Percentiles rank a stretch among this genome's conserved stretches.
phyloP scores from a whole-genome alignment of 2,329 filamentous ascomycete species.

The Drechslera avenae region DNA sequence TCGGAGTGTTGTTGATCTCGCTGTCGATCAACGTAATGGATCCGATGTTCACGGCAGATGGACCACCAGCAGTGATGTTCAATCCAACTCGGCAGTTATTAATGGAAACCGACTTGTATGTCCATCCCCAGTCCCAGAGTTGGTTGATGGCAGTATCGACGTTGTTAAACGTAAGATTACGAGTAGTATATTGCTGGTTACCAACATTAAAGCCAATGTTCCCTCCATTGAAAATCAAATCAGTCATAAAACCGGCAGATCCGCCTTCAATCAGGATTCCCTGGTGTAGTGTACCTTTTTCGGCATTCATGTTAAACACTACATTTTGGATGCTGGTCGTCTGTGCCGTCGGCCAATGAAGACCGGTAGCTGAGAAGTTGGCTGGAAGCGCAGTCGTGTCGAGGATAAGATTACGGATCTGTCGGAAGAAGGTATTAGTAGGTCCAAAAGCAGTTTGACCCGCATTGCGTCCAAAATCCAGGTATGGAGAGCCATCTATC shows the following conservation, averaged over 20 bases:
- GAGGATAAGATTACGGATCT: slow-evolving; percentile 68
- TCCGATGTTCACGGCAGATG: slow-evolving; percentile 54
- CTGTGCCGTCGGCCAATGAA: slow-evolving; percentile 55
- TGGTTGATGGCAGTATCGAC: slow-evolving; percentile 61
- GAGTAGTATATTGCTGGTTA: slow-evolving; percentile 62
- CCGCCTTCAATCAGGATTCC: slow-evolving; percentile 53
- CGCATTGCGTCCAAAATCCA: slow-evolving; percentile 34
- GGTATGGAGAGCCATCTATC: slow-evolving; percentile 63
- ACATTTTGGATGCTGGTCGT: slow-evolving; percentile 54
- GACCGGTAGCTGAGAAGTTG: slow-evolving; percentile 51
- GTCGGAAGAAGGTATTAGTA: slow-evolving; percentile 68
- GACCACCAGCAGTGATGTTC: slow-evolving; percentile 51
- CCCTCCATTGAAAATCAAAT: slow-evolving; percentile 54
- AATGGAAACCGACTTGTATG: slow-evolving; percentile 57
- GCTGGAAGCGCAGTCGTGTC: slow-evolving; percentile 61
- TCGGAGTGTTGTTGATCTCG: slow-evolving; percentile 55
- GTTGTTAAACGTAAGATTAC: slow-evolving; percentile 60
- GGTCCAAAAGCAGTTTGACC: slow-evolving; percentile 51
- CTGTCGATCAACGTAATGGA: slow-evolving; percentile 64
- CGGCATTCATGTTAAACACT: slow-evolving; percentile 51
- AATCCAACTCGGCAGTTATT: slow-evolving; percentile 60
- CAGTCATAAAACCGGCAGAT: slow-evolving; percentile 54
- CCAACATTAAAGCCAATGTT: slow-evolving; percentile 49
- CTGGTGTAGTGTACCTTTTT: slow-evolving; percentile 53
- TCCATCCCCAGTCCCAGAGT: slow-evolving; percentile 66